Base-by-base conservation (phyloP, 2,329 filamentous ascomycete genomes). In the Tolypocladium nubicola region DNA sequence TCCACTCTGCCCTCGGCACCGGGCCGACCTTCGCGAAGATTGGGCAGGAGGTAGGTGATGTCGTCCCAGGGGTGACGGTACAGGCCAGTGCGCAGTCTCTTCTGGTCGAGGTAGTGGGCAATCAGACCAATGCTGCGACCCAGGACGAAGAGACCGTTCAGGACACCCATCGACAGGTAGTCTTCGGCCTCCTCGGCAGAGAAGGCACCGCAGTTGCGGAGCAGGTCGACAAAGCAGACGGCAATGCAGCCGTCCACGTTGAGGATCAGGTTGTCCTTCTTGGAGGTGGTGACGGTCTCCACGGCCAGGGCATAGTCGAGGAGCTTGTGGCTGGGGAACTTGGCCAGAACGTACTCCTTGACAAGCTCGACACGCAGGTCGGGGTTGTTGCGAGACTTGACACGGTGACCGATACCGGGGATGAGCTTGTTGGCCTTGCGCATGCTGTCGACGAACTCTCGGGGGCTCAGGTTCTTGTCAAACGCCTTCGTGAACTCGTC, bases 391-490 rank as follows among this genome's bases (percentile, higher is more conserved):
- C 94, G 89, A 65, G 94, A 99, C 86, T 99, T 99, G 83, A 99
- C 90, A 77, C 92, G 90, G 85, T 99, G 94, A 67, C 94, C 94
- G 68, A 99, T 99, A 82, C 94, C 94, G 63, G 94, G 94, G 68
- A 99, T 97, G 68, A 99, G 91, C 85, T 97, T 99, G 87, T 99
- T 99, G 79, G 94, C 90, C 83, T 97, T 99, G 77, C 94, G 87
- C 93, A 97, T 97, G 67, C 82, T 89, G 80, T 99, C 94, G 64
- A 99, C 94, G 69, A 99, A 99, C 78, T 99, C 94, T 83, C 94
- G 92, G 60, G 94, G 94, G 80, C 88, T 95, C 65, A 97, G 87
- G 70, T 91, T 92, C 86, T 96, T 97, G 83, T 99, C 94, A 68
- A 93, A 96, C 59, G 94, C 94, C 78, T 91, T 92, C 75, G 90